Evolutionary conservation across 2,329 filamentous ascomycete genomes (phyloP).

Genomic region (Epichloe sylvatica): DNA sequence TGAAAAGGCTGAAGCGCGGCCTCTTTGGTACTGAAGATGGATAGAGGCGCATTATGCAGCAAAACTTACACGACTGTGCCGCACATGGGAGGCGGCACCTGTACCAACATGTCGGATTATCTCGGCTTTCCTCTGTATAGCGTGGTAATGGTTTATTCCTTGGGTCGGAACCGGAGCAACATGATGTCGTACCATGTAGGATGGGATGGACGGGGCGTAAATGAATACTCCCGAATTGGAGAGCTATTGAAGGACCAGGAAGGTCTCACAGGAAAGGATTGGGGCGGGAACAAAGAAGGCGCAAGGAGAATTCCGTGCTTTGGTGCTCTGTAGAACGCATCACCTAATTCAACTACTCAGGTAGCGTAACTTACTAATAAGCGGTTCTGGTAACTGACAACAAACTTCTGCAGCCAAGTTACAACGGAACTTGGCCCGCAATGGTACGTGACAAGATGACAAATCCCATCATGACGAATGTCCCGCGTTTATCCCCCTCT

Average conservation of each 20-base stretch:
- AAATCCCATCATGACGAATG: too few species aligned
- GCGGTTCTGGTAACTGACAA: slow-evolving; percentile 2
- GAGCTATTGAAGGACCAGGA: not conserved
- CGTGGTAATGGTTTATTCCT: not conserved
- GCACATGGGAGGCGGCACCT: not conserved
- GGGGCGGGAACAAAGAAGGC: too few species aligned
- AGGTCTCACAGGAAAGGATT: not conserved
- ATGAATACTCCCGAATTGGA: too few species aligned
- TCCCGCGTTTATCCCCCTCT: too few species aligned
- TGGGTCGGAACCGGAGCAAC: not conserved
- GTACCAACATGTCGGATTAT: not conserved
- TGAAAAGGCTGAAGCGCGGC: not conserved
- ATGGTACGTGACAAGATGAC: too few species aligned
- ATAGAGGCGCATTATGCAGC: not conserved
- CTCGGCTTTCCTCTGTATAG: not conserved
- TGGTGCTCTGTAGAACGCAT: too few species aligned
- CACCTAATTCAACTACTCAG: too few species aligned
- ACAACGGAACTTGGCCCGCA: too few species aligned
- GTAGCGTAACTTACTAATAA: not conserved
- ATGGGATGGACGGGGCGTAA: not conserved
- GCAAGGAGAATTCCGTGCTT: not conserved
- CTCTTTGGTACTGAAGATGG: not conserved
- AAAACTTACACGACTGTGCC: not conserved
- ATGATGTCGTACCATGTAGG: not conserved
- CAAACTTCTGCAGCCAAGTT: not conserved